A percentile compares a stretch with the other conserved stretches of the same genome.
Evolutionary conservation across 2,329 filamentous ascomycete genomes (phyloP).

Genomic region (Apiospora koreana): DNA sequence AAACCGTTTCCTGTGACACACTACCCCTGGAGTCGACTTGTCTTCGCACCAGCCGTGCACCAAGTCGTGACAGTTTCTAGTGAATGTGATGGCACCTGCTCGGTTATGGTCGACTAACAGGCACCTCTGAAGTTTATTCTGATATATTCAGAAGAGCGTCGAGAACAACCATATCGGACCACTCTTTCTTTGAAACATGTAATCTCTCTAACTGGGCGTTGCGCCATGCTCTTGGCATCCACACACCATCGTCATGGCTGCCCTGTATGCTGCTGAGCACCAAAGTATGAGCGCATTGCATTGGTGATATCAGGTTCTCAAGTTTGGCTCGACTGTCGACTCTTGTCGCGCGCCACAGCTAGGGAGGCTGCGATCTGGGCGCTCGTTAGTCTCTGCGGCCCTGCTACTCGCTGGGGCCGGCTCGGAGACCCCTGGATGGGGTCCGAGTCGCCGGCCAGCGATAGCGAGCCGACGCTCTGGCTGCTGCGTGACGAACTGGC

Average conservation of each 20-base stretch:
- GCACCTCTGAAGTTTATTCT: background rate
- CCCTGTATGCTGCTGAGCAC: background rate
- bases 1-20: background rate
- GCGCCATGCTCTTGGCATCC: background rate
- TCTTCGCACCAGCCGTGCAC: background rate
- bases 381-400: background rate
- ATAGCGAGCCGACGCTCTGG: background rate
- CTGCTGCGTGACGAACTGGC: background rate
- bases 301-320: background rate
- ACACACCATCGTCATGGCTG: background rate
- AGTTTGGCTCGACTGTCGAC: background rate
- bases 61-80: background rate
- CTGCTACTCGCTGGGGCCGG: background rate
- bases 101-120: background rate
- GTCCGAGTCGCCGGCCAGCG: background rate
- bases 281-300: background rate
- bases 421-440: background rate
- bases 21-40: background rate
- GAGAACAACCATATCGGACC: background rate
- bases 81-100: background rate
- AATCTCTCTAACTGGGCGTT: background rate
- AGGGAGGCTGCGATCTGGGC: background rate
- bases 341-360: background rate
- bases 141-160: background rate
- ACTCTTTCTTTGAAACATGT: background rate